Evolutionary conservation across 2,329 filamentous ascomycete species (phyloP), one percentile per base, ranked within the genome.

Genomic region (Cercospora sp.): DNA sequence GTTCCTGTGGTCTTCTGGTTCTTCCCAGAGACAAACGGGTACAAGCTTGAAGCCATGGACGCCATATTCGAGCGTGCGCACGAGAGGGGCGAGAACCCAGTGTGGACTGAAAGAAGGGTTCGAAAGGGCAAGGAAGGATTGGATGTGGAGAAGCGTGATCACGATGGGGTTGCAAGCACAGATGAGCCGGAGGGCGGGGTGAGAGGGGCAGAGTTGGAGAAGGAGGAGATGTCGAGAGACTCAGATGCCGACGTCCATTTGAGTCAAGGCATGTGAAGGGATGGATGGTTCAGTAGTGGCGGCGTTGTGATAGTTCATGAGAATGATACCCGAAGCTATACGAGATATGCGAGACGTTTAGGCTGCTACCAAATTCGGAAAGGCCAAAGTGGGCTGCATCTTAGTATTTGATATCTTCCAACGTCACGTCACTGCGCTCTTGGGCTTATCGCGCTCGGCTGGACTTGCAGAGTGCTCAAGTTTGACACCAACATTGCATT

Each of bases 1-100:
- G 61, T 68, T 5, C 69, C 69, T 24, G 53, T 71, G 13, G 66
- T 70, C 37, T 72, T 65, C 59, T 73, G 64, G 64, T 69, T 67
- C 65, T 72, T 72, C 55, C 70, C 70, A 3, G 72, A 73, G 55
- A 73, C 70, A 9, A 73, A 73, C 21, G 71, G 70, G 8, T 73
- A 74, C 66, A 71, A 71, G 32, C 71, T 75, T 13, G 73, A 75
- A 55, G 67, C 69, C 1, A 68, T 74, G 68, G 73, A 75, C 49
- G 71, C 68, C 16, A 76, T 77, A 32, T 75, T 77, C 58, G 70
- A 72, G 30, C 69, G 69, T 12, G 74, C 74, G 9, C 73, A 77
- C 58, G 71, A 70, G 61, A 75, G 73, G 53, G 67, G 69, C n/a
- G 74, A 76, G 65, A 77, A 76, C 51, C 75, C 75, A 6, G 74